These are phyloP conservation scores for Fragaria iinumae DNA, from an alignment of 306 rosid genomes.

Conservation along the genomic window DNA sequence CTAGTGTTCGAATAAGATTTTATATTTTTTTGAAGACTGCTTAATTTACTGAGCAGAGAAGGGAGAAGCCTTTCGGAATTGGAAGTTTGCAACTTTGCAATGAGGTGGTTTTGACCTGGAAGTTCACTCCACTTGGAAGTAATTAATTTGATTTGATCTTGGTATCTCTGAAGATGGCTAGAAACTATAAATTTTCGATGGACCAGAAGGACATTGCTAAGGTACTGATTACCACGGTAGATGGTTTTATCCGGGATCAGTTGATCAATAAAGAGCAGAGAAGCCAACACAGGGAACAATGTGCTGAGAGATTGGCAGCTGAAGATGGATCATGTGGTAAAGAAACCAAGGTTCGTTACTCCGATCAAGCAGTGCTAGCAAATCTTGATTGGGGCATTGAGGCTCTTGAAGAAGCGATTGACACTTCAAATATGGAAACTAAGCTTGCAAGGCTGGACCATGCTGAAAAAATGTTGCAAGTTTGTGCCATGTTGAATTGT, in stretches of 20 bases:
- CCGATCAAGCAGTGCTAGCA: constrained; percentile 90
- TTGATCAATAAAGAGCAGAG: constrained; percentile 68
- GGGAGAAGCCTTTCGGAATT: neutral
- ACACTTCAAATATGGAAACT: constrained; percentile 75
- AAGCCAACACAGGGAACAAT: constrained; percentile 70
- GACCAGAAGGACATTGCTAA: constrained; percentile 39
- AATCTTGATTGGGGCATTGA: constrained; percentile 97
- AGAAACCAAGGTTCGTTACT: constrained; percentile 63
- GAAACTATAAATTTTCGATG: constrained; percentile 56
- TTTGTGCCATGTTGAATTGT: constrained; percentile 79
- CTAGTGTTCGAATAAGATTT: neutral
- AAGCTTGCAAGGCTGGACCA: constrained; percentile 81
- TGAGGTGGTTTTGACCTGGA: too few relatives aligned
- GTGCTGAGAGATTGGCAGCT: constrained; percentile 95
- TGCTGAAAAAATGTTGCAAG: constrained; percentile 88
- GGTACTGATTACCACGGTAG: constrained; percentile 50
- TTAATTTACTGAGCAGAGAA: neutral
- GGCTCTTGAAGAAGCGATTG: constrained; percentile 90
- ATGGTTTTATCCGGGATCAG: constrained; percentile 60
- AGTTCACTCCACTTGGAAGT: too few relatives aligned
- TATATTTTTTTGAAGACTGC: neutral
- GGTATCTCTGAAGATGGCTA: too few relatives aligned
- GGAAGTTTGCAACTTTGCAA: too few relatives aligned
- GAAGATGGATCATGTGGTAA: constrained; percentile 66
- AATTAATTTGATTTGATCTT: too few relatives aligned